A percentile compares a stretch with the other conserved stretches of the same genome.
phyloP scores from a whole-genome alignment of 2,329 filamentous ascomycete genomes.

The Zymoseptoria ardabiliae region DNA sequence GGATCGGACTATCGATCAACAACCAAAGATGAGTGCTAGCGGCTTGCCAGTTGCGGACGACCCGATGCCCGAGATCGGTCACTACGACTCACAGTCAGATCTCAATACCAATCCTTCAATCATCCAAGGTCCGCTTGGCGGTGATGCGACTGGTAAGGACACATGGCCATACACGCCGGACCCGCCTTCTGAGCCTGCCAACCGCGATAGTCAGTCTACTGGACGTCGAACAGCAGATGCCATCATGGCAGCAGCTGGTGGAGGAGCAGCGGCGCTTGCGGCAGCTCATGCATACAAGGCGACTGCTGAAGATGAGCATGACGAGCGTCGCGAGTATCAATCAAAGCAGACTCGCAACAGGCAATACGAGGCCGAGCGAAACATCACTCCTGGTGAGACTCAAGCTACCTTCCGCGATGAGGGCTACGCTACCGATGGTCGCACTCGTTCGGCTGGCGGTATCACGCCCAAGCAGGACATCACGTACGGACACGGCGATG shows the following conservation, averaged over 20 bases:
- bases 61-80: slow-evolving; percentile 71
- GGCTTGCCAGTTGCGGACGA: slow-evolving; percentile 62
- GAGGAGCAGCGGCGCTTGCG: slow-evolving; percentile 21
- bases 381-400: slow-evolving; percentile 44
- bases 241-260: slow-evolving; percentile 20
- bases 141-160: slow-evolving; percentile 47
- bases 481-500: slow-evolving; percentile 49
- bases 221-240: slow-evolving; percentile 8
- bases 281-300: slow-evolving; percentile 31
- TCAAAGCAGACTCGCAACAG: slow-evolving; percentile 9
- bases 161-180: slow-evolving; percentile 30
- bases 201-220: slow-evolving; percentile 9
- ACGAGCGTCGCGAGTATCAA: slow-evolving; percentile 12
- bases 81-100: slow-evolving; percentile 53
- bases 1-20: slow-evolving; percentile 27
- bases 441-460: slow-evolving; percentile 41
- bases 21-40: slow-evolving; percentile 56
- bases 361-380: slow-evolving; percentile 5
- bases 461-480: slow-evolving; percentile 37
- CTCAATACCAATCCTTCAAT: slow-evolving; percentile 79
- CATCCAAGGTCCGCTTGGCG: slow-evolving; percentile 65
- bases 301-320: slow-evolving; percentile 26
- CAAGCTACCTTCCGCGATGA: slow-evolving; percentile 65
- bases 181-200: slow-evolving; percentile 14
- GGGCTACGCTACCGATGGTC: slow-evolving; percentile 78